Conservation (phyloP, 2,329 filamentous ascomycete genomes). For the Fusarium drepaniforme region DNA sequence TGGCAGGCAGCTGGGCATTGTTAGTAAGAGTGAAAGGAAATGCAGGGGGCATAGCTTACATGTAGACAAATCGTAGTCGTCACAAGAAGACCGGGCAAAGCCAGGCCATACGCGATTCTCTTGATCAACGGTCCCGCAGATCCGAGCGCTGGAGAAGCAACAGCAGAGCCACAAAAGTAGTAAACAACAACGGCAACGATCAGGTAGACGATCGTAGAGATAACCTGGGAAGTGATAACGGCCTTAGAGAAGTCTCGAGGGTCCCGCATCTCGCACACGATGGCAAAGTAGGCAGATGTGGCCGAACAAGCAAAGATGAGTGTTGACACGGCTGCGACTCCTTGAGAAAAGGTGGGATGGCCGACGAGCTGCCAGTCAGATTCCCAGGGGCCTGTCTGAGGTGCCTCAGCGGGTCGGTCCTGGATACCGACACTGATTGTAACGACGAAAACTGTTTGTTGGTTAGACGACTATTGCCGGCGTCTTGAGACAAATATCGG, state of each 20-base stretch:
- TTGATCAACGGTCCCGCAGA: constrained; percentile 58
- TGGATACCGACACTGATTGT: constrained; percentile 39
- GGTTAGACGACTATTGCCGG: not conserved
- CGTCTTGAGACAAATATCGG: not conserved
- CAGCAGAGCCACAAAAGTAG: constrained; percentile 59
- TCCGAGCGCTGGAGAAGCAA: constrained; percentile 60
- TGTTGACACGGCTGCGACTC: constrained; percentile 47
- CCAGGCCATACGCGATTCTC: constrained; percentile 57
- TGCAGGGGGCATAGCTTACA: not conserved
- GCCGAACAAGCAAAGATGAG: constrained; percentile 54
- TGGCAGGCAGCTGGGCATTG: constrained; percentile 38
- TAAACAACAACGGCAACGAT: constrained; percentile 56
- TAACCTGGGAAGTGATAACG: constrained; percentile 42
- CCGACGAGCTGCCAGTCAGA: constrained; percentile 48
- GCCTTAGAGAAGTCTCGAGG: constrained; percentile 44
- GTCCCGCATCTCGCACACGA: constrained; percentile 49
- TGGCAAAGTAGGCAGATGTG: constrained; percentile 50
- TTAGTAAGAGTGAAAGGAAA: constrained; percentile 18
- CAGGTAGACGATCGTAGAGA: constrained; percentile 48
- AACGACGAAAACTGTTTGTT: constrained; percentile 28
- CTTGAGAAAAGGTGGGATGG: constrained; percentile 48
- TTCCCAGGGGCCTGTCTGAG: constrained; percentile 38
- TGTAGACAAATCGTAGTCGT: constrained; percentile 19
- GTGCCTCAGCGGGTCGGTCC: constrained; percentile 31
- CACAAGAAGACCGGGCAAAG: constrained; percentile 47